Percentiles rank a stretch among this genome's conserved stretches.
Evolutionary conservation across 306 rosid species (phyloP).

Genomic region (Ammopiptanthus mongolicus): DNA sequence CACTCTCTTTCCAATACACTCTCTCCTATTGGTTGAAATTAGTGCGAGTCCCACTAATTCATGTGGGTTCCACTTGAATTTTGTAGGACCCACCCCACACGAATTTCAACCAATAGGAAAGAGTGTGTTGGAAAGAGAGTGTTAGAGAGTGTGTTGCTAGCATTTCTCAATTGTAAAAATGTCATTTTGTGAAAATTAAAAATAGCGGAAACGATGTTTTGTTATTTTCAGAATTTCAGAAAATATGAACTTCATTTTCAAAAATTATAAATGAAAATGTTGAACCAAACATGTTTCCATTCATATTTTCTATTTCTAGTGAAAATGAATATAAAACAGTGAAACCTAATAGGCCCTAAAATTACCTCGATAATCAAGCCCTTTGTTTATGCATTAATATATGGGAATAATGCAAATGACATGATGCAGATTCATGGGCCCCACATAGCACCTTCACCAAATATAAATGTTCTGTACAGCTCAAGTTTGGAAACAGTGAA

Average conservation of each 20-base stretch:
- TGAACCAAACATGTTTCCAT: neutral
- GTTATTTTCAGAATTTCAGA: too few species aligned
- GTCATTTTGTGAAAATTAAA: neutral
- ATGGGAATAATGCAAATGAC: neutral
- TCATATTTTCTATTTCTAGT: neutral
- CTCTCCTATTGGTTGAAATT: too few species aligned
- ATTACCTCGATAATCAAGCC: neutral
- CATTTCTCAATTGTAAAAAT: too few species aligned
- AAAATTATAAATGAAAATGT: neutral
- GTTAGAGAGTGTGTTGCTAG: too few species aligned
- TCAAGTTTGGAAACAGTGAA: neutral
- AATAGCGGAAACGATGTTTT: too few species aligned
- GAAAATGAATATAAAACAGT: neutral
- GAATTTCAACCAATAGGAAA: too few species aligned
- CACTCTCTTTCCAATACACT: too few species aligned
- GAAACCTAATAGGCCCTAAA: neutral
- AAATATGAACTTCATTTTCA: neutral
- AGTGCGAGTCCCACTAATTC: too few species aligned
- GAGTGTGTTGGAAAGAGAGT: too few species aligned
- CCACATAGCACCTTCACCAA: neutral
- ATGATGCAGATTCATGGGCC: neutral
- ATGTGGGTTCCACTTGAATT: too few species aligned
- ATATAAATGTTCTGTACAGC: neutral
- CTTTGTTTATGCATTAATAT: neutral
- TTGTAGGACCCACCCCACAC: too few species aligned